Evolutionary conservation across 768 basidiomycete genomes (phyloP), one percentile per base, ranked within the genome.

Genomic region (Mycena chlorophos): DNA sequence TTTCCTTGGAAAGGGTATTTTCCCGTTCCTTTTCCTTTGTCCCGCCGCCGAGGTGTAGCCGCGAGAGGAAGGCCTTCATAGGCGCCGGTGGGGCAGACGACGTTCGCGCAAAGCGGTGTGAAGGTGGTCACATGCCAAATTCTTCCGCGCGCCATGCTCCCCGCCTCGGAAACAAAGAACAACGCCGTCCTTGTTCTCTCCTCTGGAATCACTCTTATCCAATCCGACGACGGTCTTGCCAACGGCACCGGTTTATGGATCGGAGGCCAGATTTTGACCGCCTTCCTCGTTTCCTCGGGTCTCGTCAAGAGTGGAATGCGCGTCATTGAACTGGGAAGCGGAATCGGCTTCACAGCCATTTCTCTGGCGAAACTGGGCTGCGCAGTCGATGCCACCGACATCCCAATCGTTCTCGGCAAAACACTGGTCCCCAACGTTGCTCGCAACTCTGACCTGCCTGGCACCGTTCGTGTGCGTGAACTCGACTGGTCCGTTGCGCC

Each of bases 201-300:
- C 64, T 66, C 61, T 51, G 43, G 63, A 16, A 86, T 89, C 60
- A 55, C 62, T 20, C 78, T 90, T 49, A n/a, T 67, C 2, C 88
- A 89, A 72, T 73, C 67, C 40, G 74, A 82, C 68, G 78, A 52
- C 63, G 85, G 87, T 38, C 63, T 69, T 16, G 82, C 86, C 23
- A 93, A 89, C 56, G 92, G 92, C 17, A 92, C 90, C 2, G 83
- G 88, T 2, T 82, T 94, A 49, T 94, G 92, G 92, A 83, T 93
- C 50, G 85, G 84, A 38, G 88, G 85, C 0, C 91, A 95, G 69
- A 80, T 88, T 66, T 78, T 94, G 34, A 78, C 88, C 17, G 64
- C 76, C 40, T 90, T 85, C 65, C 75, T 91, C 28, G 71, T 77
- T 19, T 69, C 76, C 45, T 58, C 73, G 20, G 51, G 39, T 20